Percentiles rank a stretch among this genome's conserved stretches.
phyloP scores from a whole-genome alignment of 75 land plant species.

The Sequoia sempervirens region DNA sequence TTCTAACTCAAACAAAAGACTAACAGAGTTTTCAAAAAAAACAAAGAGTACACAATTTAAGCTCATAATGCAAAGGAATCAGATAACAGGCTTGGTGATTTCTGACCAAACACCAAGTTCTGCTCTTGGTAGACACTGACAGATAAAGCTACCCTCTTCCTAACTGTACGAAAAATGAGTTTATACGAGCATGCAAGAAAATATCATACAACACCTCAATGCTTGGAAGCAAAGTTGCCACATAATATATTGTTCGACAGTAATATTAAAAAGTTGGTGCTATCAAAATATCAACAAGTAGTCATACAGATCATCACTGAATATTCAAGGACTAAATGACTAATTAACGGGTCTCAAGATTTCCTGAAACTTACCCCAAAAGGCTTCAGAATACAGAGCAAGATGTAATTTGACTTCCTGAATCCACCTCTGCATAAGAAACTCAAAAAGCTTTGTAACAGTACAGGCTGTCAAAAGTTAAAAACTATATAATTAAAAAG shows the following conservation, averaged over 20 bases:
- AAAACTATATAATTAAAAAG: slow-evolving; percentile 5
- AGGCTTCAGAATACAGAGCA: slow-evolving; percentile 12
- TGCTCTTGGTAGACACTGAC: background rate
- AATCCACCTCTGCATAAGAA: slow-evolving; percentile 6
- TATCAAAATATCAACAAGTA: background rate
- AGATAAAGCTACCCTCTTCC: background rate
- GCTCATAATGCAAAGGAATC: background rate
- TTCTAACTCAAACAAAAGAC: background rate
- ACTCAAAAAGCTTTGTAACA: slow-evolving; percentile 5
- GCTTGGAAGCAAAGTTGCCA: background rate
- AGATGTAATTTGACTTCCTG: slow-evolving; percentile 7
- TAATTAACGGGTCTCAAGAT: slow-evolving; percentile 1
- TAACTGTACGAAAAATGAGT: background rate
- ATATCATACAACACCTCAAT: background rate
- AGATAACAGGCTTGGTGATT: background rate
- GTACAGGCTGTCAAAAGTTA: slow-evolving; percentile 4
- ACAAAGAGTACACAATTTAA: background rate
- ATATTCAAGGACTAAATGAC: background rate
- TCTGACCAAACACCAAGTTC: background rate
- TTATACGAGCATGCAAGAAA: background rate
- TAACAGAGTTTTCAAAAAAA: background rate
- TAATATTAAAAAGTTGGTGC: background rate
- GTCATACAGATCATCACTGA: background rate
- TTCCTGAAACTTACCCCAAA: slow-evolving; percentile 1
- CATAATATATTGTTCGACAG: background rate